Percentiles rank a stretch among this genome's conserved stretches.
Conservation (phyloP, 306 rosid species). For the Sesbania bispinosa region DNA sequence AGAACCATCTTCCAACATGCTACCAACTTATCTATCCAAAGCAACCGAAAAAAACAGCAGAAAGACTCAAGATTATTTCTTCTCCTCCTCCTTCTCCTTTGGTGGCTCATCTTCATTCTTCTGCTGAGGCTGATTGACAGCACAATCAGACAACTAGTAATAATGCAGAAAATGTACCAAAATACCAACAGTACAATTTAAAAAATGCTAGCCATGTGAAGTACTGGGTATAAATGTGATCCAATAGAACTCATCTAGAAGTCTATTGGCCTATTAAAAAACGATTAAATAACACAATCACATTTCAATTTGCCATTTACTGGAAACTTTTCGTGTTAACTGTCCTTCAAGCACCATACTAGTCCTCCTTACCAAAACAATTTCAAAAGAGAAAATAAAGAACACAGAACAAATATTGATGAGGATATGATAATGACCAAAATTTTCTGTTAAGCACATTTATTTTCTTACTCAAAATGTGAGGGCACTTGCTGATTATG, state of each 20-base stretch:
- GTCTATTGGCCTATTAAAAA: background rate
- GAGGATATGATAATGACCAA: background rate
- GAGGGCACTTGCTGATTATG: background rate
- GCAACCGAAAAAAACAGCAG: slow-evolving; percentile 12
- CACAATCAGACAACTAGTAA: slow-evolving; percentile 15
- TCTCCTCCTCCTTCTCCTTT: slow-evolving; percentile 63
- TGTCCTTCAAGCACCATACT: background rate
- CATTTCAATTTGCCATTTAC: background rate
- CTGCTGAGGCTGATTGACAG: slow-evolving; percentile 46
- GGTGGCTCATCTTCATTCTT: slow-evolving; percentile 67
- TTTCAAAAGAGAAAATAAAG: background rate
- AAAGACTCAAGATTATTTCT: slow-evolving; percentile 31
- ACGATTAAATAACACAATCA: background rate
- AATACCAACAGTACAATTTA: background rate
- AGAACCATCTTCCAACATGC: slow-evolving; percentile 25
- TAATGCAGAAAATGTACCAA: slow-evolving; percentile 6
- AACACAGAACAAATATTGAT: background rate
- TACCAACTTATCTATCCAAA: slow-evolving; percentile 9
- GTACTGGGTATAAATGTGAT: background rate
- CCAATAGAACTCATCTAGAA: background rate
- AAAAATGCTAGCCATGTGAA: background rate
- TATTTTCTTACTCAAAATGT: background rate
- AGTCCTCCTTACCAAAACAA: background rate
- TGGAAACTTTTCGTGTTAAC: background rate
- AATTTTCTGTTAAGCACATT: background rate